A percentile compares a stretch with the other conserved stretches of the same genome.
Conservation (phyloP, 2,329 filamentous ascomycete genomes). For the Rugonectria rugulosa region DNA sequence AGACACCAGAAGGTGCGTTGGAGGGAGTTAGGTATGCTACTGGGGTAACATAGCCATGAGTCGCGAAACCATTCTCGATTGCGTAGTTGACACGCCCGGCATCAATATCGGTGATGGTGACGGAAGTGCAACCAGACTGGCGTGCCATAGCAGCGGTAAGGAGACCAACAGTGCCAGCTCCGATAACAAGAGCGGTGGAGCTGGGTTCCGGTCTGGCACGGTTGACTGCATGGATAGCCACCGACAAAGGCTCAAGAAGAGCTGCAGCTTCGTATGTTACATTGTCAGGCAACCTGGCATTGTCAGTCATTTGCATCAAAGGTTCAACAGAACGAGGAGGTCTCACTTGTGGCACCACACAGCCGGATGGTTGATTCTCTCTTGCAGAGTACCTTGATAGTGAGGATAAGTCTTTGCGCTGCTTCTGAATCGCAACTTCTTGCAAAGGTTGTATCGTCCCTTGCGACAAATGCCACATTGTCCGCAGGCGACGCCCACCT, state of each 20-base stretch:
- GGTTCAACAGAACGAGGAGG: background rate
- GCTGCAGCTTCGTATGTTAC: constrained; percentile 67
- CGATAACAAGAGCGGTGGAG: constrained; percentile 68
- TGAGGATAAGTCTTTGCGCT: constrained; percentile 70
- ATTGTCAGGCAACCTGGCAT: constrained; percentile 63
- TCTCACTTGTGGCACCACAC: constrained; percentile 68
- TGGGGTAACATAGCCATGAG: constrained; percentile 64
- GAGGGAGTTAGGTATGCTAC: constrained; percentile 52
- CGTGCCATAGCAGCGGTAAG: constrained; percentile 69
- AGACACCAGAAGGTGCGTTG: constrained; percentile 56
- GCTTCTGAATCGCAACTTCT: constrained; percentile 67
- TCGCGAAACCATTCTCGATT: constrained; percentile 64
- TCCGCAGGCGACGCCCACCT: constrained; percentile 64
- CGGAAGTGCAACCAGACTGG: constrained; percentile 64
- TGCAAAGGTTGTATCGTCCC: constrained; percentile 69
- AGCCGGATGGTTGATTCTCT: constrained; percentile 68
- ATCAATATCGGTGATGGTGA: constrained; percentile 69
- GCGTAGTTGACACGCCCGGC: constrained; percentile 67
- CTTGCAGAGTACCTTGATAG: constrained; percentile 69
- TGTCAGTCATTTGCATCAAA: background rate
- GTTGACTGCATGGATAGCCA: constrained; percentile 68
- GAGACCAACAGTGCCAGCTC: constrained; percentile 69
- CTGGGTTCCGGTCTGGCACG: constrained; percentile 60
- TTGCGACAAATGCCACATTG: constrained; percentile 58
- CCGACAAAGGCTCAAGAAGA: constrained; percentile 67